phyloP scores from a whole-genome alignment of 495 filamentous ascomycete species.

The Aspergillus nidulans region DNA sequence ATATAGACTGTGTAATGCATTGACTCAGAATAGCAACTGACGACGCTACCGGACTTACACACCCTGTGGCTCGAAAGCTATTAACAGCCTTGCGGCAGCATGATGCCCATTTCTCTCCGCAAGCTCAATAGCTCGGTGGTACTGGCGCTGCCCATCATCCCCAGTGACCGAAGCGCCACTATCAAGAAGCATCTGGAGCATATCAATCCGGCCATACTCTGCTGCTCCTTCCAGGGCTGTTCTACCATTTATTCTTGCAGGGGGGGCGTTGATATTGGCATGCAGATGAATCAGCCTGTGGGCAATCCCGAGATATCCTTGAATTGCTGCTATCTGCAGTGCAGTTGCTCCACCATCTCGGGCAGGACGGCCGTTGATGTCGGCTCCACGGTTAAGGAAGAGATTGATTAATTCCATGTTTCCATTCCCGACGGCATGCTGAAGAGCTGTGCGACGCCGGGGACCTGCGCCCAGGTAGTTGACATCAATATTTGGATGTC shows the following conservation, averaged over 20 bases:
- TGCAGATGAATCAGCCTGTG: slow-evolving; percentile 18
- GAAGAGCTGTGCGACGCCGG: slow-evolving; percentile 18
- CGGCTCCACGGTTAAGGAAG: slow-evolving; percentile 27
- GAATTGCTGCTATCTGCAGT: slow-evolving; percentile 22
- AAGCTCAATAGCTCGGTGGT: slow-evolving; percentile 13
- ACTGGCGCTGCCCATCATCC: slow-evolving; percentile 18
- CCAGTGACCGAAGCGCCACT: slow-evolving; percentile 19
- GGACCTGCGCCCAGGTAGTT: background rate
- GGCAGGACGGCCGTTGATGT: slow-evolving; percentile 23
- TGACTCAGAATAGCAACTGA: too few species aligned
- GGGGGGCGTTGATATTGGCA: slow-evolving; percentile 27
- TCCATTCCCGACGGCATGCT: slow-evolving; percentile 24
- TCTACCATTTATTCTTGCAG: slow-evolving; percentile 23
- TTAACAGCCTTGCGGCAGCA: slow-evolving; percentile 11
- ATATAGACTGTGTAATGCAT: too few species aligned
- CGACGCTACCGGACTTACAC: too few species aligned
- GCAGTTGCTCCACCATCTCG: slow-evolving; percentile 13
- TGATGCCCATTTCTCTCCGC: slow-evolving; percentile 16
- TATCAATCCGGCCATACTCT: slow-evolving; percentile 42
- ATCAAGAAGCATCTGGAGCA: slow-evolving; percentile 39
- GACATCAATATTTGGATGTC: background rate
- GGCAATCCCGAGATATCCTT: slow-evolving; percentile 23
- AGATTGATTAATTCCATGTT: slow-evolving; percentile 21
- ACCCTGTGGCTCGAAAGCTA: background rate
- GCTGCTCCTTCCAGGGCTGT: slow-evolving; percentile 42